A percentile compares a stretch with the other conserved stretches of the same genome.
Conservation (phyloP, 352 stramenopile species). For the Nothophytophthora sp. region DNA sequence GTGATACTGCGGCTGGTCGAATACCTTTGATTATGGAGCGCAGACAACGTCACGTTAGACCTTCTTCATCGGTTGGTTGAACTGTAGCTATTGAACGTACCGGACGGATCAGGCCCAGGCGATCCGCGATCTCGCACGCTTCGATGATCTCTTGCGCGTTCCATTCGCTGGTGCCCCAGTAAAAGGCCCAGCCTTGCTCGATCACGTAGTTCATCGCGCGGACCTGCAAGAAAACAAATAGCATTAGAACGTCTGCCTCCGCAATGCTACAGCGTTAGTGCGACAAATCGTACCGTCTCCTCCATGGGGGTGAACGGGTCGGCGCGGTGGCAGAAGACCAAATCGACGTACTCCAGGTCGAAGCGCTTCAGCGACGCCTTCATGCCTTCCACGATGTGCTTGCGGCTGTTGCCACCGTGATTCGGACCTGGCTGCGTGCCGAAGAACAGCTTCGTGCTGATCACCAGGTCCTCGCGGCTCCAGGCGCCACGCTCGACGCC, state of each 20-base stretch:
- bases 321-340: constrained; percentile 74
- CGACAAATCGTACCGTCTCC: constrained; percentile 50
- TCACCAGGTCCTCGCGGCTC: constrained; percentile 55
- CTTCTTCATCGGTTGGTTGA: not conserved
- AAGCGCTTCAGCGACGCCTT: constrained; percentile 60
- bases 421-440: constrained; percentile 37
- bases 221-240: constrained; percentile 11
- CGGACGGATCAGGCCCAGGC: constrained; percentile 30
- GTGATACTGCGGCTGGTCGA: constrained; percentile 77
- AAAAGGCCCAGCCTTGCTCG: constrained; percentile 27
- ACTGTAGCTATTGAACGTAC: constrained; percentile 33
- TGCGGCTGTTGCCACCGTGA: constrained; percentile 36
- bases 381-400: constrained; percentile 62
- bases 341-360: constrained; percentile 57
- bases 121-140: constrained; percentile 39
- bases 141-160: constrained; percentile 67
- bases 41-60: constrained; percentile 31
- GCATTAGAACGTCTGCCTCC: not conserved
- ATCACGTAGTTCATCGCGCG: constrained; percentile 53
- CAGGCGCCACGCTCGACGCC: constrained; percentile 43
- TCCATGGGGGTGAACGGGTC: constrained; percentile 65
- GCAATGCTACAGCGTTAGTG: not conserved
- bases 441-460: constrained; percentile 73
- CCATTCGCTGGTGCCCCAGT: constrained; percentile 82
- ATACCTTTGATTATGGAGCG: constrained; percentile 38